Evolutionary conservation across 2,329 filamentous ascomycete species (phyloP), one percentile per base, ranked within the genome.

Genomic region (Cadophora luteo-olivacea): DNA sequence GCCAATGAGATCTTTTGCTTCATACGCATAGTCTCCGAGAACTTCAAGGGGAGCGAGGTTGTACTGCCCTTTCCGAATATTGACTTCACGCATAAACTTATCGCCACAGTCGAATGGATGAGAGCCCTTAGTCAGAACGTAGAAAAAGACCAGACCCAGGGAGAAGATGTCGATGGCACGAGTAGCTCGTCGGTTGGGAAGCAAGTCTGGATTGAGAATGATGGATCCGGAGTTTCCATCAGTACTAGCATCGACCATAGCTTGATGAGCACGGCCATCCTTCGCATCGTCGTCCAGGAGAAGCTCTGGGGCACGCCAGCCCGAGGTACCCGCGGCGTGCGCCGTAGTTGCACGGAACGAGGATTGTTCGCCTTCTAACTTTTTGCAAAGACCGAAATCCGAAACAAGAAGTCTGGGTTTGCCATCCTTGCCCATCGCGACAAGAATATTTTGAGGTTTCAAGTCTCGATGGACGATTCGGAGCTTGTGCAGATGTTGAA

Each of bases 81-180:
- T 98, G 75, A 97, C 92, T 80, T 99, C 96, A 64, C 96, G 89
- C 88, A 97, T 97, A 83, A 96, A 98, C 61, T 93, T 90, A 77
- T 96, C 94, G 66, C 96, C 94, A 71, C 94, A 94, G 78, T 97
- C 95, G 76, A 97, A 99, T 0, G 96, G 96, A 79, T 99, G 96
- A 1, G 87, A 88, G 19, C 96, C 96, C 70, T 94, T 92, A 1
- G 95, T 97, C 69, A 99, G 85, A n/a, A 98, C 94, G 79, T 97
- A 99, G 82, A 94, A 98, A 83, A 97, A 99, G n/a, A 99, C 94
- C 64, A 97, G 91, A 0, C 96, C 96, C 45, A 99, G 86, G 0
- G 94, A 97, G 82, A 99, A 99, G 32, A 99, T 97, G 78, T 99
- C 96, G 70, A 98, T 97, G 9, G 96, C 93, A 57, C 96, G 91